These are phyloP conservation scores for Neurospora sp. DNA, from an alignment of 495 filamentous ascomycete species.

Conservation along the genomic window DNA sequence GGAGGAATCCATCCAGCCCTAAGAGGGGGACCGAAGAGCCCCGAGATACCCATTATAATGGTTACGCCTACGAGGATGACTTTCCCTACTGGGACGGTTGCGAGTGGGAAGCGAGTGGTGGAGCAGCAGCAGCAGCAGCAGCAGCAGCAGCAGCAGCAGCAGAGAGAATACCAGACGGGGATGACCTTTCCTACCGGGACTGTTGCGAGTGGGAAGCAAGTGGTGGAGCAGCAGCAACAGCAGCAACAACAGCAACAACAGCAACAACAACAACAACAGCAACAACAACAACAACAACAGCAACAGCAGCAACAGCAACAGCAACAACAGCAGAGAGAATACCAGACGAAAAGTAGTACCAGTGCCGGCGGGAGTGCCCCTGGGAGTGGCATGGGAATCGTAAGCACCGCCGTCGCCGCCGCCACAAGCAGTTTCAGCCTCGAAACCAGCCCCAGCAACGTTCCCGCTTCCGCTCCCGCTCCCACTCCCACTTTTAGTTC, in stretches of 20 bases:
- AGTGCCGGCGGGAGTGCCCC: not conserved
- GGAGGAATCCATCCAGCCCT: not conserved
- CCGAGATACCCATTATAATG: not conserved
- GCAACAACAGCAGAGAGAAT: not conserved
- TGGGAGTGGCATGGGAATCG: not conserved
- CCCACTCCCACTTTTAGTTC: not conserved
- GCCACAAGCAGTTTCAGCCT: not conserved
- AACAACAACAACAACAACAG: not conserved
- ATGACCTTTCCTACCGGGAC: not conserved
- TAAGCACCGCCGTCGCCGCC: not conserved
- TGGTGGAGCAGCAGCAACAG: not conserved
- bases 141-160: not conserved
- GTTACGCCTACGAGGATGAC: not conserved
- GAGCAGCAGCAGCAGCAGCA: not conserved
- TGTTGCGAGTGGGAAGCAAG: no score
- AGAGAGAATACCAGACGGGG: not conserved
- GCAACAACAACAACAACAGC: not conserved
- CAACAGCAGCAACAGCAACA: not conserved
- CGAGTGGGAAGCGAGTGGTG: no score
- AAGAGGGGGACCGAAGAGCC: not conserved
- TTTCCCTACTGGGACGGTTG: not conserved
- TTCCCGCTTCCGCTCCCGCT: not conserved
- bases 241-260: not conserved
- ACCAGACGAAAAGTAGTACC: not conserved
- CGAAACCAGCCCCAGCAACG: not conserved